Evolutionary conservation across 2,329 filamentous ascomycete genomes (phyloP).

Genomic region (Arthrobotrys sphaeroides): DNA sequence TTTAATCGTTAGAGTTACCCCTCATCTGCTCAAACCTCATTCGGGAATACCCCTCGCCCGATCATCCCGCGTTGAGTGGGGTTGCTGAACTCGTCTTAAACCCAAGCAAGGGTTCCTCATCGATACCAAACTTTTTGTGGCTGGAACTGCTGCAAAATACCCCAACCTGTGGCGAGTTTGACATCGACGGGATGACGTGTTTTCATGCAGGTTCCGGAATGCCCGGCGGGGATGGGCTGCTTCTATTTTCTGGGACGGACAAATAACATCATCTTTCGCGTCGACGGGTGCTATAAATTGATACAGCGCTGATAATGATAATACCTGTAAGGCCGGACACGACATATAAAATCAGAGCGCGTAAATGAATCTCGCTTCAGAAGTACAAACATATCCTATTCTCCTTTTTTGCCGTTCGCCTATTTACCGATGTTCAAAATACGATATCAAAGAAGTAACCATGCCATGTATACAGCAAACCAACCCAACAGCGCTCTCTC

Average conservation of each 20-base stretch:
- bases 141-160: slow-evolving; percentile 20
- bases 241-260: neutral
- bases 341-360: neutral
- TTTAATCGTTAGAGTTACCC: slow-evolving; percentile 27
- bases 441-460: neutral
- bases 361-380: neutral
- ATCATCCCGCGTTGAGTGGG: slow-evolving; percentile 49
- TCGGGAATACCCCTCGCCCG: slow-evolving; percentile 52
- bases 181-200: slow-evolving; percentile 54
- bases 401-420: neutral
- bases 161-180: slow-evolving; percentile 47
- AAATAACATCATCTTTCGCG: slow-evolving; percentile 8
- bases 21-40: slow-evolving; percentile 47
- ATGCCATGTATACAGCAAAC: slow-evolving; percentile 10
- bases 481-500: neutral
- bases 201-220: slow-evolving; percentile 46
- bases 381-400: neutral
- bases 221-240: slow-evolving; percentile 1
- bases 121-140: slow-evolving; percentile 33
- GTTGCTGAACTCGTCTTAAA: slow-evolving; percentile 39
- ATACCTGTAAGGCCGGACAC: neutral
- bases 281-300: neutral
- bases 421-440: slow-evolving; percentile 1
- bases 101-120: slow-evolving; percentile 33
- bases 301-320: neutral